These are phyloP conservation scores for Melanomma pulvis-pyrius DNA, from an alignment of 495 filamentous ascomycete species.

Conservation along the genomic window DNA sequence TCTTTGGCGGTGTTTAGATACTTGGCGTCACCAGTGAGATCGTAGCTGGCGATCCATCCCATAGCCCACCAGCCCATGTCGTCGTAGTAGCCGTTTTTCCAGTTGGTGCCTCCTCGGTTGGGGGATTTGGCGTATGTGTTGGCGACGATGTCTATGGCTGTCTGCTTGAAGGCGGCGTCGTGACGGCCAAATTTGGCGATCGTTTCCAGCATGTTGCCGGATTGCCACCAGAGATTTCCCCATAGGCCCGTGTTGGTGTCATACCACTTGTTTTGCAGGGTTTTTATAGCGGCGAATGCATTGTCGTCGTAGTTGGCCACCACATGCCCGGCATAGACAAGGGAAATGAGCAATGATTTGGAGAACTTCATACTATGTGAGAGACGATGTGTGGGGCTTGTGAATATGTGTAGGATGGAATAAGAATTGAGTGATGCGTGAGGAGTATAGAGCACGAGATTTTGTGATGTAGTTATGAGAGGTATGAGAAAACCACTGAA, in stretches of 20 bases:
- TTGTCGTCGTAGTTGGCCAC: slow-evolving; percentile 27
- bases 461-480: too few relatives aligned
- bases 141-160: slow-evolving; percentile 31
- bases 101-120: slow-evolving; percentile 9
- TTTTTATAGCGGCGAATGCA: slow-evolving; percentile 26
- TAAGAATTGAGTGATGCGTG: too few relatives aligned
- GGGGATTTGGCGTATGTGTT: slow-evolving; percentile 31
- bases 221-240: slow-evolving; percentile 33
- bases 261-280: slow-evolving; percentile 36
- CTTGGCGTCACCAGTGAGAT: slow-evolving; percentile 38
- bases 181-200: slow-evolving; percentile 21
- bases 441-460: too few relatives aligned
- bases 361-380: slow-evolving; percentile 25
- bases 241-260: slow-evolving; percentile 37
- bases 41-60: slow-evolving; percentile 42
- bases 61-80: slow-evolving; percentile 47
- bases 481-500: background rate
- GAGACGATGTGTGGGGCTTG: background rate
- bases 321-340: background rate
- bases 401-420: background rate
- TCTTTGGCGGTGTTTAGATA: slow-evolving; percentile 53
- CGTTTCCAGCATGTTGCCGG: slow-evolving; percentile 26
- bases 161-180: slow-evolving; percentile 22
- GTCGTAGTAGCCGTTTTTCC: slow-evolving; percentile 44
- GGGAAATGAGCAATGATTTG: background rate